Evolutionary conservation across 345 rosid species (phyloP).

Genomic region (Hypericum androsaemum): DNA sequence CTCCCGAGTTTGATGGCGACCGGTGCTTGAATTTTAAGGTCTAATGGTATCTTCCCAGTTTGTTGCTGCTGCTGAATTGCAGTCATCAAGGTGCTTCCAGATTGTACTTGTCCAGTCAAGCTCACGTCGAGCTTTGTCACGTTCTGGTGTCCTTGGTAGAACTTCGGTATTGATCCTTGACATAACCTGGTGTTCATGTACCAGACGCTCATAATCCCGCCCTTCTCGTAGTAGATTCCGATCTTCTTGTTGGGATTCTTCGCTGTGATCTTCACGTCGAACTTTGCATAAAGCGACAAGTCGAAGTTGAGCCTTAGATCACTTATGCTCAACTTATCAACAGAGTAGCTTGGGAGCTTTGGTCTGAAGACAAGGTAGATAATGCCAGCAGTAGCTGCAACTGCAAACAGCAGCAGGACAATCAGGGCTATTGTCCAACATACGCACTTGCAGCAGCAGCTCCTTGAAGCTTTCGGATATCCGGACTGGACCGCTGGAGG

Average conservation of each 20-base stretch:
- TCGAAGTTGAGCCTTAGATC: conserved; percentile 60
- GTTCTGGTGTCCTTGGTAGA: conserved; percentile 77
- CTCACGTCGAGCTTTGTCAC: conserved; percentile 52
- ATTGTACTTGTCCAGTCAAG: conserved; percentile 44
- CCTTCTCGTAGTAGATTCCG: conserved; percentile 70
- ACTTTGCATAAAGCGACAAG: conserved; percentile 49
- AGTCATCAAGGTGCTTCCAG: conserved; percentile 52
- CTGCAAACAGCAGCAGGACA: conserved; percentile 24
- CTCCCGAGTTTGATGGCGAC: conserved; percentile 57
- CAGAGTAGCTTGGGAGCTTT: conserved; percentile 57
- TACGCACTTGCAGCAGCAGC: conserved; percentile 53
- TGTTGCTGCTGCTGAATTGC: conserved; percentile 82
- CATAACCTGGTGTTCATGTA: conserved; percentile 50
- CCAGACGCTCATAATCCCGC: conserved; percentile 62
- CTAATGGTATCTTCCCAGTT: conserved; percentile 68
- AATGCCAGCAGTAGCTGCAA: conserved; percentile 39
- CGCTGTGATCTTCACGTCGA: conserved; percentile 70
- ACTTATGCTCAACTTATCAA: conserved; percentile 52
- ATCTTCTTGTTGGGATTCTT: conserved; percentile 73
- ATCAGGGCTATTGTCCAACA: conserved; percentile 52
- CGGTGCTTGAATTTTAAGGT: conserved; percentile 59
- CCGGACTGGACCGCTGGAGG: conserved; percentile 15
- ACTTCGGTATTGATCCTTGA: conserved; percentile 59
- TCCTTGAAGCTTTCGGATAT: conserved; percentile 11
- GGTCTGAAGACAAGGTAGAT: conserved; percentile 66